phyloP scores from a whole-genome alignment of 768 basidiomycete genomes.

The Rhodosporidiobolus odoratus region DNA sequence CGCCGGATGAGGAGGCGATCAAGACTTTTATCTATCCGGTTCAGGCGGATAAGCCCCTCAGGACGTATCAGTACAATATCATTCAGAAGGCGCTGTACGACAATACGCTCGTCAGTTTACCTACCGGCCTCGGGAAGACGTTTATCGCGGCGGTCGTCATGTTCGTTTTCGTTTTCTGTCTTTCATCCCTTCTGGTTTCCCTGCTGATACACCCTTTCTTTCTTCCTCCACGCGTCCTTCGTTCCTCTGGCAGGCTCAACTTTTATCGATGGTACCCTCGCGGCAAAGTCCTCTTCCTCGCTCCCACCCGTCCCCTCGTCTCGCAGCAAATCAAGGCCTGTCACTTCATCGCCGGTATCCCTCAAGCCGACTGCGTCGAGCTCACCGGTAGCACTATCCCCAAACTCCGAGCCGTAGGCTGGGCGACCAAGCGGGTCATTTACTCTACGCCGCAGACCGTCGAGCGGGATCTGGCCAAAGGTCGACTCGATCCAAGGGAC shows the following conservation, averaged over 20 bases:
- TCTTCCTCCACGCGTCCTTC: neutral
- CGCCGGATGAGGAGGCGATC: constrained; percentile 67
- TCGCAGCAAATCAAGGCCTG: constrained; percentile 91
- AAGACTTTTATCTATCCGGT: constrained; percentile 88
- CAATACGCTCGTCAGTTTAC: constrained; percentile 87
- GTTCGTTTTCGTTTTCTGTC: constrained; percentile 44
- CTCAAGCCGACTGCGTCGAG: constrained; percentile 74
- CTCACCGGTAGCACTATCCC: constrained; percentile 70
- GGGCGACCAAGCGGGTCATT: constrained; percentile 41
- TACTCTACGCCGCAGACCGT: constrained; percentile 62
- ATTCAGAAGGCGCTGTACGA: constrained; percentile 77
- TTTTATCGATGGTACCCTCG: constrained; percentile 83
- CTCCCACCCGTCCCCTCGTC: constrained; percentile 92
- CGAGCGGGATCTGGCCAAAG: constrained; percentile 70
- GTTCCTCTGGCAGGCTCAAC: constrained; percentile 37
- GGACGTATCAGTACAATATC: constrained; percentile 93
- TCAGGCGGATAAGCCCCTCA: constrained; percentile 63
- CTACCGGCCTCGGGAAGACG: constrained; percentile 95
- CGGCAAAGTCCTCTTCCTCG: constrained; percentile 88
- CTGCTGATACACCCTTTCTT: constrained; percentile 59
- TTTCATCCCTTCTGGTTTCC: constrained; percentile 41
- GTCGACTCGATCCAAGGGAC: constrained; percentile 68
- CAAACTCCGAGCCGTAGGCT: constrained; percentile 54
- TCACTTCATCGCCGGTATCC: constrained; percentile 87
- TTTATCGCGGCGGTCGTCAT: constrained; percentile 96